phyloP scores from a whole-genome alignment of 768 basidiomycete genomes.

The Suillus decipiens region DNA sequence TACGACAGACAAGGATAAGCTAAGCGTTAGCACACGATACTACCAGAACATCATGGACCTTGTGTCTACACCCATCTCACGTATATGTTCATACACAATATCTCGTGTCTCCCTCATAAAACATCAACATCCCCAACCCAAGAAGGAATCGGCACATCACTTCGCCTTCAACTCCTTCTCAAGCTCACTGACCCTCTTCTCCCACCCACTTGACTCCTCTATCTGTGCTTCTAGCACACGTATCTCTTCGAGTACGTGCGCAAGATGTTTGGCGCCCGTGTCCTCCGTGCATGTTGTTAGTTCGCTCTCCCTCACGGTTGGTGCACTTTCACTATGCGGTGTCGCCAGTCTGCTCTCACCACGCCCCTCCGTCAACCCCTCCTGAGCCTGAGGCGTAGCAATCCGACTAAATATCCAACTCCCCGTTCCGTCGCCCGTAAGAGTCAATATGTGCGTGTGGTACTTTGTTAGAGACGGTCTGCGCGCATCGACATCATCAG shows the following conservation, averaged over 20 bases:
- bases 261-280: constrained; percentile 20
- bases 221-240: constrained; percentile 23
- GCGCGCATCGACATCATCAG: background rate
- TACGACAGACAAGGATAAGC: no score
- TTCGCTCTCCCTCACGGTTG: background rate
- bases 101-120: background rate
- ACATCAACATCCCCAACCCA: background rate
- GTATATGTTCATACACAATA: background rate
- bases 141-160: background rate
- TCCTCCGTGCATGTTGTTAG: background rate
- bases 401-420: constrained; percentile 72
- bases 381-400: constrained; percentile 24
- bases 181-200: constrained; percentile 27
- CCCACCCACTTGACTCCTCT: constrained; percentile 29
- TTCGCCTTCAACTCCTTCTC: constrained; percentile 24
- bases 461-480: constrained; percentile 88
- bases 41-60: no score
- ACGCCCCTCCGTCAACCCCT: background rate
- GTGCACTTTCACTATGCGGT: background rate
- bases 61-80: no score
- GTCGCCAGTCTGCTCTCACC: background rate
- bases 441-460: constrained; percentile 82
- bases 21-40: no score
- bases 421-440: constrained; percentile 71
- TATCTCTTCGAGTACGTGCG: constrained; percentile 31